phyloP scores from a whole-genome alignment of 805 yeast genomes.

The Dipodascus albidus region DNA sequence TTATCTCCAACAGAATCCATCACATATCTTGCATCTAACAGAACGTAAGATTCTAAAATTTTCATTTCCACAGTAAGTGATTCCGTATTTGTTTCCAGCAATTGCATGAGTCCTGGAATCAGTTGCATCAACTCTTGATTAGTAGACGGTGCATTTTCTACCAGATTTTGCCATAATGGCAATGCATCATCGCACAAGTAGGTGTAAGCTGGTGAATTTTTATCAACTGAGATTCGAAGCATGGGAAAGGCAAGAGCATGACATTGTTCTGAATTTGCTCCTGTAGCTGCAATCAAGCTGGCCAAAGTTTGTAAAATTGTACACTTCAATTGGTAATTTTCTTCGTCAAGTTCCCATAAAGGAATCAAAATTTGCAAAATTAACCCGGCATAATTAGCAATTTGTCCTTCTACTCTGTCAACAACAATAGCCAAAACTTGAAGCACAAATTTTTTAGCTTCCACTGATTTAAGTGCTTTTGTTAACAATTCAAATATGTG shows the following conservation, averaged over 20 bases:
- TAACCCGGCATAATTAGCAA: conserved; percentile 20
- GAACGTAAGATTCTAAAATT: conserved; percentile 25
- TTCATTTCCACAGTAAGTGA: conserved; percentile 21
- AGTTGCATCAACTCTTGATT: conserved; percentile 32
- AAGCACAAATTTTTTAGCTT: conserved; percentile 64
- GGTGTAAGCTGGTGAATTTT: conserved; percentile 40
- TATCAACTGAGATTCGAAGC: conserved; percentile 49
- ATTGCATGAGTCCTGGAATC: conserved; percentile 43
- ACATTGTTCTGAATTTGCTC: conserved; percentile 12
- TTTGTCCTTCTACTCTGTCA: conserved; percentile 22
- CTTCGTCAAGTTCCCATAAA: conserved; percentile 56
- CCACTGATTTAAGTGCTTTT: conserved; percentile 44
- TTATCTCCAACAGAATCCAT: conserved; percentile 8
- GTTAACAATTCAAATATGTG: conserved; percentile 38
- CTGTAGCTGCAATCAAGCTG: conserved; percentile 21
- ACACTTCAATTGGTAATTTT: conserved; percentile 26
- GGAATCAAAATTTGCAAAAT: conserved; percentile 45
- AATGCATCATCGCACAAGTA: conserved; percentile 75
- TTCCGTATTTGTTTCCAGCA: conserved; percentile 52
- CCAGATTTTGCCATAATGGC: conserved; percentile 66
- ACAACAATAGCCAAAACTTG: conserved; percentile 51
- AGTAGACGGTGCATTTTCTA: conserved; percentile 45
- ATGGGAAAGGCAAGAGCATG: conserved; percentile 38
- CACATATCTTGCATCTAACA: conserved; percentile 18
- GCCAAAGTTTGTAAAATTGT: conserved; percentile 27